Conservation (phyloP, 2,329 filamentous ascomycete species). For the Xylariales sp. region DNA sequence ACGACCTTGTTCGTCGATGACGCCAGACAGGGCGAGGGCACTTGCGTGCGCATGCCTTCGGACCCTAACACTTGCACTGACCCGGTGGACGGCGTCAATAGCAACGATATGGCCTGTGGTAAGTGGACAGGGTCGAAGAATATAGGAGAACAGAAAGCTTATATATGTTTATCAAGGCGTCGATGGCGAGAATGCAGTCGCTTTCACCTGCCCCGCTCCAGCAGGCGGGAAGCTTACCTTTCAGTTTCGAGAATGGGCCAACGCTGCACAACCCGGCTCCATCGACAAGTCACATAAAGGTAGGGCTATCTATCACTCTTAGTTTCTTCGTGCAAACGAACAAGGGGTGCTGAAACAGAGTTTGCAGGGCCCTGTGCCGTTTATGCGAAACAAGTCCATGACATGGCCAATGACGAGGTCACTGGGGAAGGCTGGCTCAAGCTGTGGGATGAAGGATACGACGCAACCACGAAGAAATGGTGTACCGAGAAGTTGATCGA, state of each 20-base stretch:
- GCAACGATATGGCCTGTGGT: slow-evolving; percentile 78
- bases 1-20: slow-evolving; percentile 73
- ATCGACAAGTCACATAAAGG: slow-evolving; percentile 64
- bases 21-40: slow-evolving; percentile 74
- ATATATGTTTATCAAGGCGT: slow-evolving; percentile 51
- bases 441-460: slow-evolving; percentile 77
- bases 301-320: not conserved
- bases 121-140: slow-evolving; percentile 47
- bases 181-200: slow-evolving; percentile 58
- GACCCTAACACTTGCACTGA: slow-evolving; percentile 63
- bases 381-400: slow-evolving; percentile 76
- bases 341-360: slow-evolving; percentile 44
- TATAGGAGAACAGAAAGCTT: slow-evolving; percentile 43
- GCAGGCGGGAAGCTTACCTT: slow-evolving; percentile 71
- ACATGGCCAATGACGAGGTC: slow-evolving; percentile 64
- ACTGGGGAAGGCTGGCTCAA: slow-evolving; percentile 81
- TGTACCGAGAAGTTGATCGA: slow-evolving; percentile 76
- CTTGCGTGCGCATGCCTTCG: slow-evolving; percentile 75
- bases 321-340: not conserved
- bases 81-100: slow-evolving; percentile 68
- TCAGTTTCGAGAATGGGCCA: slow-evolving; percentile 72
- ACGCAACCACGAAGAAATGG: slow-evolving; percentile 67
- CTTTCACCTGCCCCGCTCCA: slow-evolving; percentile 60
- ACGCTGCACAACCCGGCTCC: slow-evolving; percentile 63
- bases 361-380: slow-evolving; percentile 77